These are phyloP conservation scores for Diaporthe citrichinensis DNA, from an alignment of 2,329 filamentous ascomycete genomes.

Conservation along the genomic window DNA sequence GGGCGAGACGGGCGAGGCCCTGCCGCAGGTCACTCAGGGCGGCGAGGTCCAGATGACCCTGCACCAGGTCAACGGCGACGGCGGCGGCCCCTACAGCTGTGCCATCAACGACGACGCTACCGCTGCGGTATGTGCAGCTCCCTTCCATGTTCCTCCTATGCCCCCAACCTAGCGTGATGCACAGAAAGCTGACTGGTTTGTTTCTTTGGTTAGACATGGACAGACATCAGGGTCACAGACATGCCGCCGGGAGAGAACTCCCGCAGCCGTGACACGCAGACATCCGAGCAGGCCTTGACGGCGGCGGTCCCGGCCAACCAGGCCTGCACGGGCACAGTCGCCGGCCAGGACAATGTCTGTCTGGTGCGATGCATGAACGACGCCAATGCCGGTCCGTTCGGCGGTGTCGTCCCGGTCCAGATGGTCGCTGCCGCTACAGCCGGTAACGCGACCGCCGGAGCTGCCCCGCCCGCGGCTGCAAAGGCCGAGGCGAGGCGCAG, in stretches of 20 bases:
- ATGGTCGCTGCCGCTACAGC: conserved; percentile 41
- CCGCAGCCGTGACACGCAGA: conserved; percentile 54
- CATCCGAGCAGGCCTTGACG: conserved; percentile 62
- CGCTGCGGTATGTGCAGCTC: conserved; percentile 48
- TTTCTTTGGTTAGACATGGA: conserved; percentile 56
- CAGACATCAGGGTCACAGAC: conserved; percentile 66
- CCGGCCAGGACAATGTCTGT: conserved; percentile 71
- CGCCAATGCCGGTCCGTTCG: conserved; percentile 73
- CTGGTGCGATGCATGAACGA: conserved; percentile 75
- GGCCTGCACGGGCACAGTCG: conserved; percentile 71
- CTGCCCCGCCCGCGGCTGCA: conserved; percentile 31
- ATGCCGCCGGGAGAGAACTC: conserved; percentile 66
- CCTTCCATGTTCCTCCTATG: neutral
- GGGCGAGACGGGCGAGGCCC: conserved; percentile 66
- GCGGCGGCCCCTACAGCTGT: conserved; percentile 75
- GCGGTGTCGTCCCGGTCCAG: conserved; percentile 57
- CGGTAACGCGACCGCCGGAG: conserved; percentile 37
- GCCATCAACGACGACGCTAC: conserved; percentile 75
- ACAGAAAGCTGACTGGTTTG: neutral
- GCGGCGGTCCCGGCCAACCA: conserved; percentile 67
- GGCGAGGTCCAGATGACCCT: conserved; percentile 73
- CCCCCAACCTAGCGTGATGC: neutral
- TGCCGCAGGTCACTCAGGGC: conserved; percentile 72
- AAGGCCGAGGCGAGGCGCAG: conserved; percentile 23
- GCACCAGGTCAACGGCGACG: conserved; percentile 77